Conservation (phyloP, 495 filamentous ascomycete species). For the Neurospora pannonica region DNA sequence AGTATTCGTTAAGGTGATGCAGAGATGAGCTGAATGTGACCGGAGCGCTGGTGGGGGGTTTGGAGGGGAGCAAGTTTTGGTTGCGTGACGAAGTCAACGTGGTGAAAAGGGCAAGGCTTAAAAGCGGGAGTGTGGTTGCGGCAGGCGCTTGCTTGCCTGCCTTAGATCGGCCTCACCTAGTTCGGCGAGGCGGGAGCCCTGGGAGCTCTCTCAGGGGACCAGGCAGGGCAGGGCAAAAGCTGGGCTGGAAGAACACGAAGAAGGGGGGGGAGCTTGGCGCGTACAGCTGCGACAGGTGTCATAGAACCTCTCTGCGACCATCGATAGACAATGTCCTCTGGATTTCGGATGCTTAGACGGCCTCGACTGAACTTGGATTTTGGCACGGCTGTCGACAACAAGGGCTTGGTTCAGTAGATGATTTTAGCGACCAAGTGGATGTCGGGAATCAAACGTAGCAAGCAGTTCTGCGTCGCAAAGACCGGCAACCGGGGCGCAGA, state of each 20-base stretch:
- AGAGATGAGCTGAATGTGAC: neutral
- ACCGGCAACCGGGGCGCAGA: conserved; percentile 13
- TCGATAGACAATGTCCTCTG: neutral
- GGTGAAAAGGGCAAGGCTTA: neutral
- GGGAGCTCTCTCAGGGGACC: neutral
- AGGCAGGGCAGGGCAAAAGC: neutral
- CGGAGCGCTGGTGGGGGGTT: neutral
- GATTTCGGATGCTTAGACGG: neutral
- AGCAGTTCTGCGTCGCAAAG: conserved; percentile 3
- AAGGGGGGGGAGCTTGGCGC: neutral
- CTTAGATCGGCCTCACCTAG: neutral
- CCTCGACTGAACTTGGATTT: neutral
- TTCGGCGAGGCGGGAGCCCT: neutral
- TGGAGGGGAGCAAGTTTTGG: neutral
- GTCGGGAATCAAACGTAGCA: neutral
- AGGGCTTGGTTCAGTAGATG: neutral
- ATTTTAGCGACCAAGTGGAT: neutral
- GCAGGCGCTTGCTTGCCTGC: neutral
- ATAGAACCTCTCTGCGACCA: conserved; percentile 8
- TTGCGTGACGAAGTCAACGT: neutral
- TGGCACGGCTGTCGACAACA: neutral
- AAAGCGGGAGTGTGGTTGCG: neutral
- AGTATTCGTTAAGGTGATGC: neutral
- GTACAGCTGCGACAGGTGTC: conserved; percentile 16
- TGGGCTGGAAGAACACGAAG: neutral